Base-by-base conservation (phyloP, 257 asterid genomes). In the Penstemon barbatus region DNA sequence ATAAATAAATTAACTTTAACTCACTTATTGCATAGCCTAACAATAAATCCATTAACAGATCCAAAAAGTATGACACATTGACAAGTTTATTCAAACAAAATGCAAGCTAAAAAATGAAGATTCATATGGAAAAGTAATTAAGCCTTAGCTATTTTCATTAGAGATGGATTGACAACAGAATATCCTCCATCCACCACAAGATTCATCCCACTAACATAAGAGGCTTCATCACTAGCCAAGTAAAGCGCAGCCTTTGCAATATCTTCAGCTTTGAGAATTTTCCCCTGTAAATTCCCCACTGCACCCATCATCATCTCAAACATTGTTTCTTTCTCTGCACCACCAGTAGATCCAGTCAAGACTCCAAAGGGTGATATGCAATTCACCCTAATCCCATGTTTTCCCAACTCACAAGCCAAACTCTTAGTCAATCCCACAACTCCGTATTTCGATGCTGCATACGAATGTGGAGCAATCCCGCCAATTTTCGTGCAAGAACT, bases 121-220 rank as follows among this genome's bases (percentile, higher is more conserved):
- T 46, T n/a, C 52, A 46, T 7, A 46, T 6, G 12, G 3, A 4
- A 7, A 8, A 46, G 12, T 46, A 10, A 46, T 10, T 7, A 3
- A n/a, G 10, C 52, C 12, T 18, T 37, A 6, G 8, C 10, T 8
- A 50, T 39, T 9, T 25, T 70, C 37, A 36, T 13, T 18, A 76
- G 46, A 10, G 69, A 44, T 0, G 87, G 84, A 55, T 85, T 85
- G 0, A 79, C 81, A n/a, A 79, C 64, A 60, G 77, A 78, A 53
- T 63, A 83, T 0, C 85, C 91, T 3, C 87, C 91, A 61, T 79
- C 91, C 37, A 83, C 77, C 1, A 81, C 78, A 12, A 85, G 82
- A 13, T 83, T 85, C 36, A 74, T 42, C 37, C 88, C 91, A 52
- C 82, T 83, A 6, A 83, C 80, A 3, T 81, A 83, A 1, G 66